phyloP scores from a whole-genome alignment of 805 yeast genomes.

The Huiozyma naganishii region DNA sequence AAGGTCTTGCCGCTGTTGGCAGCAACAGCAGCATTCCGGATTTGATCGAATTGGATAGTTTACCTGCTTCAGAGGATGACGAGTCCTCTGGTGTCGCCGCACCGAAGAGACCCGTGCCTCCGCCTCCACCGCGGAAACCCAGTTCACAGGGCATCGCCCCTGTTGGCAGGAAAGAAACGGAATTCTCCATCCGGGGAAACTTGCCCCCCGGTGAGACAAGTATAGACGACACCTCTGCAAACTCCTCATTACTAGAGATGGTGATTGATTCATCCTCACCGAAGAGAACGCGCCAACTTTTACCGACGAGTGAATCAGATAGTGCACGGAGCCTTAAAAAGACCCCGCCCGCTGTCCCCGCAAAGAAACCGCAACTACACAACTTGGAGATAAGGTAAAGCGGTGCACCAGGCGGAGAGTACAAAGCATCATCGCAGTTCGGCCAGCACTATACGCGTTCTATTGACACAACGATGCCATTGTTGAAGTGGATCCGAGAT shows the following conservation, averaged over 20 bases:
- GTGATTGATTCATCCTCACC: constrained; percentile 2
- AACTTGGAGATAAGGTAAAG: constrained; percentile 3
- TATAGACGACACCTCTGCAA: too few relatives aligned
- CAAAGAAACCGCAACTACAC: constrained; percentile 19
- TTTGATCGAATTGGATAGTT: not conserved
- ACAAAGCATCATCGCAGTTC: not conserved
- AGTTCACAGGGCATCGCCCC: too few relatives aligned
- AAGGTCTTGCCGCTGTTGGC: too few relatives aligned
- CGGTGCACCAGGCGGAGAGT: not conserved
- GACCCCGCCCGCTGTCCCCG: constrained; percentile 21
- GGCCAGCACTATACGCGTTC: too few relatives aligned
- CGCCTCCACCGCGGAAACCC: too few relatives aligned
- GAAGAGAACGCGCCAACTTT: not conserved
- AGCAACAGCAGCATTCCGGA: not conserved
- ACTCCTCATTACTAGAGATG: not conserved
- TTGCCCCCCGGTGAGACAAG: too few relatives aligned
- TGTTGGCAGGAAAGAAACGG: too few relatives aligned
- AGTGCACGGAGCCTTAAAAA: constrained; percentile 4
- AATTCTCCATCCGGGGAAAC: too few relatives aligned
- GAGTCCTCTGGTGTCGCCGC: not conserved
- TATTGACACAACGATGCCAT: too few relatives aligned
- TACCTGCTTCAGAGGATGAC: not conserved
- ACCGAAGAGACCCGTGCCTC: not conserved
- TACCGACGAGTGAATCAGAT: not conserved
- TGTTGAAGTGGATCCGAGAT: too few relatives aligned